These are phyloP conservation scores for Tolypocladium endophyticum DNA, from an alignment of 2,329 filamentous ascomycete genomes.

Conservation along the genomic window DNA sequence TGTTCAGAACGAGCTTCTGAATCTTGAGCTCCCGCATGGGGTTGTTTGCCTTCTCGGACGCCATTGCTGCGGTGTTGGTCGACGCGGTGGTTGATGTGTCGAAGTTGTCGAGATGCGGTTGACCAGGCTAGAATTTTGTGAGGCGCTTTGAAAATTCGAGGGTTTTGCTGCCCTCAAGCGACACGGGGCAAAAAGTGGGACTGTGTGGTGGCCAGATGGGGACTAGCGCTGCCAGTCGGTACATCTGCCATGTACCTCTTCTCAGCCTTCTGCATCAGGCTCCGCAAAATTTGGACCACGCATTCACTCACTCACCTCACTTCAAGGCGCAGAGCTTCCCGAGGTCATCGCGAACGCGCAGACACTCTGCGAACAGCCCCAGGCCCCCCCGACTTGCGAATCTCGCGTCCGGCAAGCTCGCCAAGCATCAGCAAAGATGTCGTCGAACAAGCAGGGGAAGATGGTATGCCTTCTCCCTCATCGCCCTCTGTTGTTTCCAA, in stretches of 20 bases:
- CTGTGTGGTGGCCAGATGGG: background rate
- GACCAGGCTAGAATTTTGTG: slow-evolving; percentile 23
- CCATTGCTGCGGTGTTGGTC: slow-evolving; percentile 29
- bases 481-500: slow-evolving; percentile 25
- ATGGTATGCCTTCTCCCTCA: slow-evolving; percentile 65
- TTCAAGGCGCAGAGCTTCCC: slow-evolving; percentile 32
- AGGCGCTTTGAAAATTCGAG: slow-evolving; percentile 23
- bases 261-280: slow-evolving; percentile 30
- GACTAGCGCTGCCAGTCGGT: slow-evolving; percentile 15
- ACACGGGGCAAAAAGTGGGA: slow-evolving; percentile 13
- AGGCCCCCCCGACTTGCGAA: slow-evolving; percentile 32
- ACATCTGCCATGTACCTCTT: slow-evolving; percentile 18
- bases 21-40: slow-evolving; percentile 99
- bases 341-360: slow-evolving; percentile 28
- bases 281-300: slow-evolving; percentile 32
- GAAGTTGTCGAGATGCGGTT: slow-evolving; percentile 16
- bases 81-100: slow-evolving; percentile 25
- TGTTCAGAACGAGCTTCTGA: slow-evolving; percentile 99
- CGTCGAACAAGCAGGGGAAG: slow-evolving; percentile 84
- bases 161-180: slow-evolving; percentile 30
- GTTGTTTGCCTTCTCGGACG: slow-evolving; percentile 82
- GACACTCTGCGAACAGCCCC: slow-evolving; percentile 24
- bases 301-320: slow-evolving; percentile 27
- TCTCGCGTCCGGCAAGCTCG: slow-evolving; percentile 13
- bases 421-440: slow-evolving; percentile 20